Conservation (phyloP, 1,284 basidiomycete species). For the Ceratobasidium sp. region DNA sequence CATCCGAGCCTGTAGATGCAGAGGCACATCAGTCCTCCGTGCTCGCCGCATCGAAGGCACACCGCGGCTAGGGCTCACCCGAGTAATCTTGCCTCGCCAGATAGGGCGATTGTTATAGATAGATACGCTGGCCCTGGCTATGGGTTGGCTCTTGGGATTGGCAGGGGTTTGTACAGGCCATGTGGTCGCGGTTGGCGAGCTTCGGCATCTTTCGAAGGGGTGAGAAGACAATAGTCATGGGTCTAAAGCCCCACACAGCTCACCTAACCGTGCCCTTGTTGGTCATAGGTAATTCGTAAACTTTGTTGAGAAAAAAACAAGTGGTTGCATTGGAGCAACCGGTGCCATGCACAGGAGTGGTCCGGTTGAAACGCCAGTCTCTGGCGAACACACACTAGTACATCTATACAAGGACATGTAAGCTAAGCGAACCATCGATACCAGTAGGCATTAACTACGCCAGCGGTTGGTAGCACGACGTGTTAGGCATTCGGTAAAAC, state of each 20-base stretch:
- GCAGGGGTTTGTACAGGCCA: not conserved
- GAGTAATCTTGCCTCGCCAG: not conserved
- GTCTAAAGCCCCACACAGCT: not conserved
- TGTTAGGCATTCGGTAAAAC: not conserved
- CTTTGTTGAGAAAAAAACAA: not conserved
- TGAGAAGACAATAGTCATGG: not conserved
- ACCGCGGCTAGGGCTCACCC: not conserved
- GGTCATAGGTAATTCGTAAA: not conserved
- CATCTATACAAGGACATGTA: not conserved
- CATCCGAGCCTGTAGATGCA: not conserved
- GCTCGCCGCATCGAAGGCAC: not conserved
- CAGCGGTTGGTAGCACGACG: not conserved
- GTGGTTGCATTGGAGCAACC: too few species aligned
- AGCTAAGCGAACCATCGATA: not conserved
- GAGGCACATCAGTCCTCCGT: not conserved
- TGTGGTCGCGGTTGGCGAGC: not conserved
- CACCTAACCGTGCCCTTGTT: not conserved
- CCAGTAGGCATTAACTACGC: not conserved
- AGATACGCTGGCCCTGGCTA: not conserved
- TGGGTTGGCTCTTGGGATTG: not conserved
- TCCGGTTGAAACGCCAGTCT: too few species aligned
- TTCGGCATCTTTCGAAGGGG: not conserved
- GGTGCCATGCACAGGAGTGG: too few species aligned
- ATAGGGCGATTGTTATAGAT: not conserved
- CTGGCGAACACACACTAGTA: not conserved